Evolutionary conservation across 257 asterid genomes (phyloP).

Genomic region (Verbascum thapsus): DNA sequence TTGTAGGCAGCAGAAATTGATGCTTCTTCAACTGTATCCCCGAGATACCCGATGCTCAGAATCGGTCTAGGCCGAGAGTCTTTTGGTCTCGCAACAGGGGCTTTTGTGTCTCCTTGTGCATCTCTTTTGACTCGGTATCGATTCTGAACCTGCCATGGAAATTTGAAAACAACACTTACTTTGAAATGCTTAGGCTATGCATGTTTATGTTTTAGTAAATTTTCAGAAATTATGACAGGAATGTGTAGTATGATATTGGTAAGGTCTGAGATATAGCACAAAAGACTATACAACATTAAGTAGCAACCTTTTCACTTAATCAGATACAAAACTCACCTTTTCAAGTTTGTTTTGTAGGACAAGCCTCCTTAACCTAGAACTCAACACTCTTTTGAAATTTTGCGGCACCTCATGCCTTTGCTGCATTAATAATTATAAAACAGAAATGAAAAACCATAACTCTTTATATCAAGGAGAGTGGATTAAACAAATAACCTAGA

Average conservation of each 20-base stretch:
- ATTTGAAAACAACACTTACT: background rate
- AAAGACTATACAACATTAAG: background rate
- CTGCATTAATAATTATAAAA: constrained; percentile 49
- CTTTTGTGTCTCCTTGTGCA: constrained; percentile 33
- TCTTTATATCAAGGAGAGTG: too few species aligned
- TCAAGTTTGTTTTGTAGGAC: constrained; percentile 84
- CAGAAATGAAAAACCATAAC: background rate
- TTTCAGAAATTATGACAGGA: too few species aligned
- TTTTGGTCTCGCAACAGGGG: constrained; percentile 37
- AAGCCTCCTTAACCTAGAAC: constrained; percentile 84
- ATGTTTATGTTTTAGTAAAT: too few species aligned
- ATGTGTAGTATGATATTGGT: too few species aligned
- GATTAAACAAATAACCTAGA: background rate
- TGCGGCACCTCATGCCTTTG: constrained; percentile 75
- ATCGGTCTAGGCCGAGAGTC: constrained; percentile 46
- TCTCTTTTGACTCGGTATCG: constrained; percentile 57
- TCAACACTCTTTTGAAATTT: constrained; percentile 73
- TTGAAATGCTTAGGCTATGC: too few species aligned
- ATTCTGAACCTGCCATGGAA: constrained; percentile 56
- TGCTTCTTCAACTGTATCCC: constrained; percentile 65
- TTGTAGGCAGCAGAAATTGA: constrained; percentile 53
- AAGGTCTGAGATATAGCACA: constrained; percentile 18
- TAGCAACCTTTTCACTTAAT: constrained; percentile 9
- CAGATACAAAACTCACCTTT: constrained; percentile 53
- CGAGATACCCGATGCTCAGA: constrained; percentile 51